These are phyloP conservation scores for Penicillium sumatraense DNA, from an alignment of 2,329 filamentous ascomycete species.

Conservation along the genomic window DNA sequence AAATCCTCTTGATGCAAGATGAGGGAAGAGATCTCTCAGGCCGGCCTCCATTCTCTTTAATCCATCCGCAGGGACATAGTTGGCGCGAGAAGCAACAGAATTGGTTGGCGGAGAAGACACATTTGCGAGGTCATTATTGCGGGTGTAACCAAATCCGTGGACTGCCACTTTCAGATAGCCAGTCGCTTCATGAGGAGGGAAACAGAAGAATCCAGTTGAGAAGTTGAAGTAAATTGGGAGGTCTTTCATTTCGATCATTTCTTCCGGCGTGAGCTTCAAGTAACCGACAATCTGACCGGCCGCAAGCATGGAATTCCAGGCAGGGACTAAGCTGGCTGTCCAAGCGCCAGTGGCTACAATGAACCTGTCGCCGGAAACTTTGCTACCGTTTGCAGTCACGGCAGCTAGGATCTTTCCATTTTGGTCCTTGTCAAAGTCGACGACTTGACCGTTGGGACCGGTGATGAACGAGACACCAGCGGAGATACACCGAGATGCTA, in stretches of 20 bases:
- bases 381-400: conserved; percentile 51
- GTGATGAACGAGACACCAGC: conserved; percentile 32
- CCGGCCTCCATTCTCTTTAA: conserved; percentile 61
- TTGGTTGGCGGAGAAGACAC: conserved; percentile 26
- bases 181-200: conserved; percentile 45
- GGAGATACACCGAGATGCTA: conserved; percentile 27
- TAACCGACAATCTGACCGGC: conserved; percentile 80
- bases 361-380: conserved; percentile 67
- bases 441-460: conserved; percentile 36
- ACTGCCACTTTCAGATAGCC: conserved; percentile 64
- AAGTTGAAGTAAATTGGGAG: conserved; percentile 63
- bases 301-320: conserved; percentile 72
- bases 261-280: conserved; percentile 69
- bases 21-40: conserved; percentile 62
- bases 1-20: conserved; percentile 62
- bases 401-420: conserved; percentile 60
- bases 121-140: conserved; percentile 12
- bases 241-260: conserved; percentile 65
- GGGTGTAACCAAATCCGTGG: conserved; percentile 67
- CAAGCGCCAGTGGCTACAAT: conserved; percentile 83
- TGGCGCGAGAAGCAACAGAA: conserved; percentile 28
- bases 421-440: conserved; percentile 36
- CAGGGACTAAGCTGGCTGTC: conserved; percentile 74
- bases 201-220: conserved; percentile 52
- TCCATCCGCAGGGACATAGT: conserved; percentile 55